These are phyloP conservation scores for Colletotrichum endophyticum DNA, from an alignment of 2,329 filamentous ascomycete species.

Conservation along the genomic window DNA sequence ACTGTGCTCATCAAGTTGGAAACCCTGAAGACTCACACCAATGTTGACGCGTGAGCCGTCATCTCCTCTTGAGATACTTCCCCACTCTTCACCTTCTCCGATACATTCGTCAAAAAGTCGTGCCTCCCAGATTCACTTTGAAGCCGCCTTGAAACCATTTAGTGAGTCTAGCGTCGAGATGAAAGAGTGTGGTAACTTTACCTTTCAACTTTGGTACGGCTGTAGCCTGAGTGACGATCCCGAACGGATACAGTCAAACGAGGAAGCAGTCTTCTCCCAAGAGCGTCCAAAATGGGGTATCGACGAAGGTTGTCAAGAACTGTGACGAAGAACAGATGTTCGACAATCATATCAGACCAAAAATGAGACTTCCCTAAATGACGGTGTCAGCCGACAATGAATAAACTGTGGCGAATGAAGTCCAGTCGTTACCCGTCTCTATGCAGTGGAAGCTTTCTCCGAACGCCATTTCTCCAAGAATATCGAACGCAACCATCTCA, in stretches of 20 bases:
- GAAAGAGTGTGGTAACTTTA: neutral
- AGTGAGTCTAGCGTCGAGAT: neutral
- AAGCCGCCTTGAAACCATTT: neutral
- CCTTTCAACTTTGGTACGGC: neutral
- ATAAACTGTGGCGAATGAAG: fast-evolving
- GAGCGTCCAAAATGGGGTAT: neutral
- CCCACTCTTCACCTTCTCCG: neutral
- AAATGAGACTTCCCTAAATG: slow-evolving; percentile 29
- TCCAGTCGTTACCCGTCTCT: slow-evolving; percentile 23
- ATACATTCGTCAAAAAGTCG: neutral
- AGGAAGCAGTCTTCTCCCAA: neutral
- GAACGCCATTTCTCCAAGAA: slow-evolving; percentile 32
- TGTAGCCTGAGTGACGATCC: neutral
- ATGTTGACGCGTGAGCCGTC: slow-evolving; percentile 29
- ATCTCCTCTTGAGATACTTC: slow-evolving; percentile 28
- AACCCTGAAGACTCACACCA: slow-evolving; percentile 24
- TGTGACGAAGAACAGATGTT: neutral
- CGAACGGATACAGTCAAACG: neutral
- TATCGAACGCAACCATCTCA: slow-evolving; percentile 31
- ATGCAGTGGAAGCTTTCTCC: slow-evolving; percentile 33
- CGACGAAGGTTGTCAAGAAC: neutral
- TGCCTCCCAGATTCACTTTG: neutral
- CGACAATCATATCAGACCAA: slow-evolving; percentile 31
- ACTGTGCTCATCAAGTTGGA: neutral
- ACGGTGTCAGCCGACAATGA: neutral